Percentiles rank a stretch among this genome's conserved stretches.
phyloP scores from a whole-genome alignment of 208 protist genomes.

The Angomonas ambiguus region DNA sequence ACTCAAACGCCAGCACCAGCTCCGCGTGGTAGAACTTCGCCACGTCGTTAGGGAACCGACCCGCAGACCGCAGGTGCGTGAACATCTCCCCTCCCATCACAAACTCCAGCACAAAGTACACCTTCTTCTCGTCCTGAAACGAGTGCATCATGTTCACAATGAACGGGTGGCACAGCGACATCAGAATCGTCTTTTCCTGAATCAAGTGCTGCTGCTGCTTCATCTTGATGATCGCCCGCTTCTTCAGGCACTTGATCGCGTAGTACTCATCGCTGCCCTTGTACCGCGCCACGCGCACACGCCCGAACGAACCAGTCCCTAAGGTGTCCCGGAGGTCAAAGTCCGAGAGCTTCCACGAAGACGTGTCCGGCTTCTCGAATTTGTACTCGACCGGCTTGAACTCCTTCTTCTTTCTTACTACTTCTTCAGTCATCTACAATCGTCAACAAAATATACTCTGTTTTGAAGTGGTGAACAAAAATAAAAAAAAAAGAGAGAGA shows the following conservation, averaged over 20 bases:
- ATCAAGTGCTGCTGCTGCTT: conserved; percentile 84
- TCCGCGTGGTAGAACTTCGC: conserved; percentile 92
- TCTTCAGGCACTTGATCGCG: conserved; percentile 89
- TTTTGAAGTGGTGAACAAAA: conserved; percentile 7
- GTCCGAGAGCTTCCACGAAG: conserved; percentile 73
- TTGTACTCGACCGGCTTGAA: conserved; percentile 21
- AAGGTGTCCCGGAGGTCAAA: conserved; percentile 86
- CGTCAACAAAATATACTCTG: too few species aligned
- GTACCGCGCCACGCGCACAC: conserved; percentile 85
- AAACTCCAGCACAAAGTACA: conserved; percentile 94
- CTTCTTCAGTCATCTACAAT: conserved; percentile 3
- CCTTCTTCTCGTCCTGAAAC: conserved; percentile 90
- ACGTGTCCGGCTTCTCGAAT: conserved; percentile 70
- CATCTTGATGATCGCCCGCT: conserved; percentile 86
- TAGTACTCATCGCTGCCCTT: conserved; percentile 83
- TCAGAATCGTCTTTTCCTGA: conserved; percentile 89
- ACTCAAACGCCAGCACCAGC: conserved; percentile 88
- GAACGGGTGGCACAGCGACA: conserved; percentile 89
- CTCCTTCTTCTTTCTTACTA: conserved; percentile 16
- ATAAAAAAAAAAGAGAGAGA: conserved; percentile 13
- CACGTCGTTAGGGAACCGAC: conserved; percentile 82
- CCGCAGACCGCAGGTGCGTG: conserved; percentile 79
- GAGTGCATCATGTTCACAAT: conserved; percentile 93
- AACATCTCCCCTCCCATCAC: conserved; percentile 91
- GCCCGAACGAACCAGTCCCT: conserved; percentile 91